Percentiles rank a stretch among this genome's conserved stretches.
phyloP scores from a whole-genome alignment of 2,329 filamentous ascomycete species.

The Aspergillus fijiensis region DNA sequence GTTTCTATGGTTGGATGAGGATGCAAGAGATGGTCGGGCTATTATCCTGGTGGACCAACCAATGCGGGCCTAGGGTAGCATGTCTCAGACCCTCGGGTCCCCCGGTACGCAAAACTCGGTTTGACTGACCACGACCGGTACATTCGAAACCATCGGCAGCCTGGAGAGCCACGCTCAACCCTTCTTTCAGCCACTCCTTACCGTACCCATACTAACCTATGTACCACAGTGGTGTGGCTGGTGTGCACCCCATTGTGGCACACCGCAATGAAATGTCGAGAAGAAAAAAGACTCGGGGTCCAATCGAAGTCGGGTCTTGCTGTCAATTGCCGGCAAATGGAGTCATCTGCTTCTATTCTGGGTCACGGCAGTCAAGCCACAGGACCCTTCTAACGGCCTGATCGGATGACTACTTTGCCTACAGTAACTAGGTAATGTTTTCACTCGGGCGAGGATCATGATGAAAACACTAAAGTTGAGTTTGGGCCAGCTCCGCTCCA shows the following conservation, averaged over 20 bases:
- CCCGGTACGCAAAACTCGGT: conserved; percentile 2
- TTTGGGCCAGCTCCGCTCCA: neutral
- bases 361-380: neutral
- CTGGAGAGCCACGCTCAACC: neutral
- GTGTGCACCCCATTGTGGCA: neutral
- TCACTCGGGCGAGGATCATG: neutral
- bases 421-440: neutral
- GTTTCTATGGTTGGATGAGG: conserved; percentile 1
- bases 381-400: neutral
- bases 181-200: neutral
- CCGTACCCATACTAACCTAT: neutral
- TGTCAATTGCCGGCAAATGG: neutral
- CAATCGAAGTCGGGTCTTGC: neutral
- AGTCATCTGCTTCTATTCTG: neutral
- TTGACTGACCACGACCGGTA: neutral
- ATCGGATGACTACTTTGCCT: neutral
- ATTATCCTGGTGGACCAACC: conserved; percentile 18
- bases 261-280: neutral
- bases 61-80: neutral
- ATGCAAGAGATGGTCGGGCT: neutral
- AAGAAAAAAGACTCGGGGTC: too few relatives aligned
- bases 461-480: neutral
- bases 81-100: conserved; percentile 15
- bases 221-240: neutral
- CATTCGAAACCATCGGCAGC: neutral